Evolutionary conservation across 108 stramenopile species (phyloP), one percentile per base, ranked within the genome.

Genomic region (Pelagomonas calceolata): DNA sequence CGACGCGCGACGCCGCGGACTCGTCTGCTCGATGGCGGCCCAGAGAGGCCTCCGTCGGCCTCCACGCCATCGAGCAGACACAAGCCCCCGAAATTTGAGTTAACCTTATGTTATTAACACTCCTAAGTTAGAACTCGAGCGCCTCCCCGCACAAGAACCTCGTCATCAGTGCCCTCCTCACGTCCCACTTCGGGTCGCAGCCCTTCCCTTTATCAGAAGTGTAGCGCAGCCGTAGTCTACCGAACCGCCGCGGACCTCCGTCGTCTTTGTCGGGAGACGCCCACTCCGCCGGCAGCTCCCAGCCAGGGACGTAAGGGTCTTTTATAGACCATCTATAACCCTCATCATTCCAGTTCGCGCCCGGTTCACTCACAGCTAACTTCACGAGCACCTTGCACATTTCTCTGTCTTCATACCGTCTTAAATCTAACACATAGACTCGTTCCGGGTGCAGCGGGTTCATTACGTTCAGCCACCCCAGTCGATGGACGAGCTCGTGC

Each of bases 221-320:
- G 72, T 81, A 81, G 9, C 34, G 33, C 10, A 79, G 68, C 30
- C 34, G 69, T 36, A 81, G 60, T 7, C 79, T 68, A 14, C 80
- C 80, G 67, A 76, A 76, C 32, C 64, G 45, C 35, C 80, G 46
- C 29, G 79, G 78, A 0, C 80, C 80, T 18, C 79, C 68, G 43
- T 68, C 44, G 34, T 46, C 77, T 4, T 17, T 44, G 32, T 81
- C 80, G 7, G 67, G 66, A 67, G 51, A 67, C 35, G 75, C 73
- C 80, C 80, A 81, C 60, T 67, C 68, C 34, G 69, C 39, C n/a
- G 80, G 80, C 10, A 81, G 76, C 29, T 68, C 68, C 80, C 78
- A 81, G 4, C 80, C 80, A 1, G 80, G 80, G 0, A 79, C 75
- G 4, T 75, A 76, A 15, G 36, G 68, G 67, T 71, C 76, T 45